Base-by-base conservation (phyloP, 345 rosid genomes). In the Sapria himalayana region DNA sequence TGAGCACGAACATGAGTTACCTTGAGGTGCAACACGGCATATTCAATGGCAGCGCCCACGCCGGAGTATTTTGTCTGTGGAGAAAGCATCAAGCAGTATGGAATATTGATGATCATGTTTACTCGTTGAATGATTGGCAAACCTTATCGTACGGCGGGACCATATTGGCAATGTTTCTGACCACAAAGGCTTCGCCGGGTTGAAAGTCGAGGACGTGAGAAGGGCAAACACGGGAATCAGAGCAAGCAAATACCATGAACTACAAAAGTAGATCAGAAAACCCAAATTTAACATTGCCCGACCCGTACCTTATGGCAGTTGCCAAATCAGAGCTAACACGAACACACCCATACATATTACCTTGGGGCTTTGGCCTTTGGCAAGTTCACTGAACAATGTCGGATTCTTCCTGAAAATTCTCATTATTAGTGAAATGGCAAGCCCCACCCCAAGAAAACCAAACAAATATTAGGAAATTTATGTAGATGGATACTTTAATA, bases 211-310 rank as follows among this genome's bases (percentile, higher is more conserved):
- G 76, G 59, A 79, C 43, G 18, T 89, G 93, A 8, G 95, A 84
- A 1, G 98, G 98, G 58, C 93, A 77, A 17, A 89, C 95, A 35
- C 98, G 61, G 9, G 95, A 89, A 61, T 89, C 98, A 33, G 98
- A 79, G 78, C 95, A 89, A 13, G 98, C 98, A 49, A 89, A 82
- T 25, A 89, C 92, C 73, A 89, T 0, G 68, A 74, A 89, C 98
- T 82, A 76, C 70, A 58, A 9, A 29, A 8, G 45, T 4, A 54
- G 5, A 32, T n/a, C 4, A 15, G 5, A 10, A 27, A 6, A 6
- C 2, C 11, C 7, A 4, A 4, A 11, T 3, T n/a, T n/a, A n/a
- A n/a, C n/a, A n/a, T n/a, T n/a, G n/a, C n/a, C n/a, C n/a, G n/a
- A n/a, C n/a, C n/a, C n/a, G n/a, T n/a, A n/a, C n/a, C n/a, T n/a